phyloP scores from a whole-genome alignment of 2,329 filamentous ascomycete genomes.

The Stylonectria norvegica region DNA sequence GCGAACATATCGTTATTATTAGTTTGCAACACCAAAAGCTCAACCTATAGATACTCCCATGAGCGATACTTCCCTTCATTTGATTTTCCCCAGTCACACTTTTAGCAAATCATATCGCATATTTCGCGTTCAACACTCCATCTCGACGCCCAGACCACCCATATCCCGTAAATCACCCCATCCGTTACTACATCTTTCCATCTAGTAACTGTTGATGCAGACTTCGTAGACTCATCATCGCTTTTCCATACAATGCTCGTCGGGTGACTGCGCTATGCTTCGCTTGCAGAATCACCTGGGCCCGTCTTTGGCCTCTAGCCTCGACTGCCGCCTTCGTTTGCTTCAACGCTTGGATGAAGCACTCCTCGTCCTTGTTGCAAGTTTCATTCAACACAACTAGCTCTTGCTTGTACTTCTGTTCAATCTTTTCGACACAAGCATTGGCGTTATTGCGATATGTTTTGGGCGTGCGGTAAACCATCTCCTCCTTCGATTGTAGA shows the following conservation, averaged over 20 bases:
- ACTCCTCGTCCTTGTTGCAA: conserved; percentile 16
- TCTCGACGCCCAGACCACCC: not conserved
- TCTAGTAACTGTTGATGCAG: conserved; percentile 19
- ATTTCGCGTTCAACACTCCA: not conserved
- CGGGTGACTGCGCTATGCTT: conserved; percentile 13
- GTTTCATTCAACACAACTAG: conserved; percentile 10
- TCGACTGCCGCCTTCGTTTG: conserved; percentile 11
- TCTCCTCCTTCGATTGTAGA: conserved; percentile 21
- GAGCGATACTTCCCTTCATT: conserved; percentile 3
- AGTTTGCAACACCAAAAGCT: too few relatives aligned
- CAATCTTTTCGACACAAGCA: conserved; percentile 20
- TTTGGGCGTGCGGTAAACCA: conserved; percentile 16
- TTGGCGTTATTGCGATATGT: conserved; percentile 21
- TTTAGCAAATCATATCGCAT: not conserved
- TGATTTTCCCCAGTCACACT: conserved; percentile 5
- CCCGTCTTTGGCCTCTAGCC: conserved; percentile 3
- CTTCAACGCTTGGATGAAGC: conserved; percentile 14
- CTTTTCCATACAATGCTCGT: conserved; percentile 15
- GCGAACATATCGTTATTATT: too few relatives aligned
- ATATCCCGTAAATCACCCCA: not conserved
- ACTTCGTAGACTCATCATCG: conserved; percentile 18
- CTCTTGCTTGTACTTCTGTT: conserved; percentile 21
- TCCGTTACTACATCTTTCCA: conserved; percentile 3
- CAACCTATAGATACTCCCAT: too few relatives aligned
- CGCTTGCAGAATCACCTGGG: conserved; percentile 6